A percentile compares a stretch with the other conserved stretches of the same genome.
These are phyloP conservation scores for Apiotrichum domesticum DNA, from an alignment of 1,284 basidiomycete species.

Conservation along the genomic window DNA sequence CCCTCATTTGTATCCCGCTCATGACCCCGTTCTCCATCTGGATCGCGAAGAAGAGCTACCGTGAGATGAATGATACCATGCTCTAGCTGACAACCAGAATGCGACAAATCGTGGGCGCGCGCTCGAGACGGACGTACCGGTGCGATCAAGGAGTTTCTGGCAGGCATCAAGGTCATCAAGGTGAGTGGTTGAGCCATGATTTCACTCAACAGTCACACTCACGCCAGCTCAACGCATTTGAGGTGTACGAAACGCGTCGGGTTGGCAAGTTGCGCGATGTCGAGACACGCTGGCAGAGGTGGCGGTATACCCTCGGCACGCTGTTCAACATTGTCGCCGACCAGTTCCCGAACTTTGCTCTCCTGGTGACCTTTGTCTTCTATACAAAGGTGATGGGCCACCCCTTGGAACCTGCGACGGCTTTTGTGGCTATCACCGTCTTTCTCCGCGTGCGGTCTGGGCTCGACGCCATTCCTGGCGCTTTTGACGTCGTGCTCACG, in stretches of 20 bases:
- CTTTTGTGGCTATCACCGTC: conserved; percentile 40
- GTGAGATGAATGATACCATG: conserved; percentile 17
- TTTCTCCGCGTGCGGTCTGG: conserved; percentile 33
- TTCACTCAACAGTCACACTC: not conserved
- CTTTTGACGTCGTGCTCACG: conserved; percentile 28
- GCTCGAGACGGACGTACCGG: conserved; percentile 37
- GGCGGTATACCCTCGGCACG: conserved; percentile 45
- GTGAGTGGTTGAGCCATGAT: conserved; percentile 9
- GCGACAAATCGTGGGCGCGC: conserved; percentile 36
- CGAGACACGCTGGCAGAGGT: conserved; percentile 45
- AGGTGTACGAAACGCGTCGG: conserved; percentile 30
- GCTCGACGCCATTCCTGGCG: conserved; percentile 27
- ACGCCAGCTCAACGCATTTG: conserved; percentile 43
- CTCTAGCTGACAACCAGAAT: conserved; percentile 21
- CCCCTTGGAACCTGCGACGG: conserved; percentile 36
- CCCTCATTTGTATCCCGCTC: conserved; percentile 36
- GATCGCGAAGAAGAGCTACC: conserved; percentile 34
- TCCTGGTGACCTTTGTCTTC: conserved; percentile 38
- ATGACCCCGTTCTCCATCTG: conserved; percentile 26
- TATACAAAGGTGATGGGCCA: conserved; percentile 39
- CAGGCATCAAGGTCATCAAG: conserved; percentile 45
- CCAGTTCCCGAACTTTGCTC: conserved; percentile 31
- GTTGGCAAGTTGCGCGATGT: conserved; percentile 29
- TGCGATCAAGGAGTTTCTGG: conserved; percentile 42
- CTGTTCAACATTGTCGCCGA: conserved; percentile 43